Evolutionary conservation across 2,329 filamentous ascomycete species (phyloP).

Genomic region (Phyllosticta citrichinensis): DNA sequence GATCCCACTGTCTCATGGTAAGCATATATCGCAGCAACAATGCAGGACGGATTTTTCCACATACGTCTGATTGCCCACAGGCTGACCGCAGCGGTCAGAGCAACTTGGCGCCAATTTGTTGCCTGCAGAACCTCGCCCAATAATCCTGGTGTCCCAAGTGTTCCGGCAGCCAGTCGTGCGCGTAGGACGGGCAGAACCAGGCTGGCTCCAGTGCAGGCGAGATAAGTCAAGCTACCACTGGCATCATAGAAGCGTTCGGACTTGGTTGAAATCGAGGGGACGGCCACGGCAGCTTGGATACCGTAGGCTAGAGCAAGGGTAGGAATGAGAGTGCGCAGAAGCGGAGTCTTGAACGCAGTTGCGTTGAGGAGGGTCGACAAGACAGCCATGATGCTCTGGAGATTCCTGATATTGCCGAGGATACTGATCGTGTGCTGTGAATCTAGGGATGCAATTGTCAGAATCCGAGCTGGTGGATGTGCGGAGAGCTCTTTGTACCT

Average conservation of each 20-base stretch:
- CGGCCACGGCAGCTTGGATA: constrained; percentile 51
- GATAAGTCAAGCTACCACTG: constrained; percentile 55
- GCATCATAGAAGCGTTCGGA: constrained; percentile 61
- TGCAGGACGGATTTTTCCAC: constrained; percentile 14
- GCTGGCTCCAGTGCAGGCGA: constrained; percentile 53
- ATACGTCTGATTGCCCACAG: constrained; percentile 54
- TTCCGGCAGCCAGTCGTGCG: constrained; percentile 39
- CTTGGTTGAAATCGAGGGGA: constrained; percentile 51
- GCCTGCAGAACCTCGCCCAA: constrained; percentile 21
- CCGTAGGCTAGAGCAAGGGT: constrained; percentile 52
- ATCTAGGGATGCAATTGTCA: neutral
- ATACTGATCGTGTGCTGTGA: neutral
- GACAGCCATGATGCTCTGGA: constrained; percentile 19
- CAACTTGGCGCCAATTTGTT: constrained; percentile 52
- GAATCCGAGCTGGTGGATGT: neutral
- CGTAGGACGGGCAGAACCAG: constrained; percentile 52
- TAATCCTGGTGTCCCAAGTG: constrained; percentile 24
- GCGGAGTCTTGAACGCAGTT: constrained; percentile 52
- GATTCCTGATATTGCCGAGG: neutral
- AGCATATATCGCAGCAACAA: neutral
- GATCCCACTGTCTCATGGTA: constrained; percentile 43
- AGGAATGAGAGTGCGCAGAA: constrained; percentile 53
- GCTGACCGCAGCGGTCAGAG: constrained; percentile 44
- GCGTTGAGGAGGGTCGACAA: constrained; percentile 45
- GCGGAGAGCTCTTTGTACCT: neutral